These are phyloP conservation scores for Calophaca sinica DNA, from an alignment of 306 rosid species.

Conservation along the genomic window DNA sequence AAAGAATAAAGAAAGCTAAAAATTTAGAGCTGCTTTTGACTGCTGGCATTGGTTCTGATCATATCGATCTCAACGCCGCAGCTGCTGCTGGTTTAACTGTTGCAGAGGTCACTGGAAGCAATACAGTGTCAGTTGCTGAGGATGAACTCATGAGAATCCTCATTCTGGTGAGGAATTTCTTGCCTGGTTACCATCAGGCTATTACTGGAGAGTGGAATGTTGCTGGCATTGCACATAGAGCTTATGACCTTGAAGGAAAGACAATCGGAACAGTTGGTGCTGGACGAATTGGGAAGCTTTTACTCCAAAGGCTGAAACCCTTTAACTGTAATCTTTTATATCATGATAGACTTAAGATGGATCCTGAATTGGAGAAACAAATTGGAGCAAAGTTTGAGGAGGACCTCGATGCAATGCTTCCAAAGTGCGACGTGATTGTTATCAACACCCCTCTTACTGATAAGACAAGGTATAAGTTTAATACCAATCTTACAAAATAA, in stretches of 20 bases:
- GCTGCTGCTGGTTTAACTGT: conserved; percentile 95
- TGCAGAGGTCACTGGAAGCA: conserved; percentile 97
- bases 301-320: conserved; percentile 91
- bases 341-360: conserved; percentile 78
- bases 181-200: conserved; percentile 86
- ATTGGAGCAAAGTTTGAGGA: conserved; percentile 86
- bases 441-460: conserved; percentile 93
- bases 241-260: conserved; percentile 97
- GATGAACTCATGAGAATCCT: conserved; percentile 97
- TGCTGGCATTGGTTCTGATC: conserved; percentile 96
- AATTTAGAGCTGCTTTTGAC: conserved; percentile 86
- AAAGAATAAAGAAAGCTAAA: conserved; percentile 89
- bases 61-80: conserved; percentile 88
- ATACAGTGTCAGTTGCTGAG: conserved; percentile 91
- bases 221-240: conserved; percentile 87
- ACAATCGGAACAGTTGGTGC: conserved; percentile 90
- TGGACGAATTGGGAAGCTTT: conserved; percentile 85
- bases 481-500: neutral
- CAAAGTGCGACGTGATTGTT: conserved; percentile 88
- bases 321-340: conserved; percentile 91
- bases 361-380: conserved; percentile 75
- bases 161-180: conserved; percentile 80
- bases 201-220: conserved; percentile 89
- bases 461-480: conserved; percentile 71
- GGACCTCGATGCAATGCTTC: conserved; percentile 93